Conservation (phyloP, 2,329 filamentous ascomycete species). For the Trichocomaceae sp. region DNA sequence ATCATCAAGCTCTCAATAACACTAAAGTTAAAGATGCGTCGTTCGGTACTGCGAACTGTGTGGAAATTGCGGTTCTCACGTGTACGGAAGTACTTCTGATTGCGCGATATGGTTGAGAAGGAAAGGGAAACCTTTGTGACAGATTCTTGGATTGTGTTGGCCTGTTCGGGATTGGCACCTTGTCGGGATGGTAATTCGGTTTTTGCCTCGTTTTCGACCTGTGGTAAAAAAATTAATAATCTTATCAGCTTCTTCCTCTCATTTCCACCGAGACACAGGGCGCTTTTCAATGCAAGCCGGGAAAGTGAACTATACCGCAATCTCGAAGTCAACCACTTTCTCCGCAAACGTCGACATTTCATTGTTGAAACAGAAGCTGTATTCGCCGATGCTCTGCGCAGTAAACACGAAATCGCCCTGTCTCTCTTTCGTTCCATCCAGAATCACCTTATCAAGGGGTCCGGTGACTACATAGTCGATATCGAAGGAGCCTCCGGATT, state of each 20-base stretch:
- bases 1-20: conserved; percentile 88
- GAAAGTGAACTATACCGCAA: conserved; percentile 58
- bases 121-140: conserved; percentile 92
- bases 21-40: conserved; percentile 94
- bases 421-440: conserved; percentile 82
- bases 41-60: conserved; percentile 93
- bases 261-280: neutral
- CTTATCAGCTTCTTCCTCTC: neutral
- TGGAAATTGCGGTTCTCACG: conserved; percentile 98
- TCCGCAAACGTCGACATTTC: conserved; percentile 97
- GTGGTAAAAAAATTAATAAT: conserved; percentile 5
- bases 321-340: conserved; percentile 97
- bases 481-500: conserved; percentile 97
- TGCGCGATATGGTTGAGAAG: conserved; percentile 86
- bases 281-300: neutral
- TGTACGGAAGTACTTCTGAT: conserved; percentile 99
- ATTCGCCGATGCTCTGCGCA: conserved; percentile 78
- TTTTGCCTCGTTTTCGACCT: conserved; percentile 87
- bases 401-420: conserved; percentile 99
- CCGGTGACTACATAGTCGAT: conserved; percentile 85
- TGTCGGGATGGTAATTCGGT: conserved; percentile 80
- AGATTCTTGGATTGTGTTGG: conserved; percentile 80
- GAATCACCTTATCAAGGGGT: conserved; percentile 70
- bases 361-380: conserved; percentile 97
- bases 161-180: conserved; percentile 82